These are phyloP conservation scores for Plectosphaerella cucumerina DNA, from an alignment of 2,329 filamentous ascomycete genomes.

Conservation along the genomic window DNA sequence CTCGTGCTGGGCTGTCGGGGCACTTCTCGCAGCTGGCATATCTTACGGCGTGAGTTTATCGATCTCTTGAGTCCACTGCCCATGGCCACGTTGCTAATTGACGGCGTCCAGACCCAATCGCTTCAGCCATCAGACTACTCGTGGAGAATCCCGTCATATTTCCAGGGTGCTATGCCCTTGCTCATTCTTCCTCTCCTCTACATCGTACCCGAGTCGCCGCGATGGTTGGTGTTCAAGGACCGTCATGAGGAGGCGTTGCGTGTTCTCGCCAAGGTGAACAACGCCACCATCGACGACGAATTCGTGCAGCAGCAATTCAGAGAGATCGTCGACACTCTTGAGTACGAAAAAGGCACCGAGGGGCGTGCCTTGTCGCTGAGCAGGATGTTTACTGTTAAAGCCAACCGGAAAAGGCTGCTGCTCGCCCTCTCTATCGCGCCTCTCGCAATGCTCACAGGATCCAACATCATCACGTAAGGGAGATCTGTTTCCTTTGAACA, in stretches of 20 bases:
- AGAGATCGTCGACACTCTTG: conserved; percentile 15
- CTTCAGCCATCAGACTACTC: conserved; percentile 12
- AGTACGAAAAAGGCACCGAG: conserved; percentile 7
- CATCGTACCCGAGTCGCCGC: conserved; percentile 19
- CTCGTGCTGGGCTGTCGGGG: background rate
- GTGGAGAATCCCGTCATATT: conserved; percentile 15
- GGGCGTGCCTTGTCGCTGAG: too few relatives aligned
- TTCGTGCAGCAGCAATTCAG: conserved; percentile 18
- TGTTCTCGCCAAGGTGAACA: conserved; percentile 14
- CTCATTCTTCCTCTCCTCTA: conserved; percentile 10
- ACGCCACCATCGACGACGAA: conserved; percentile 11
- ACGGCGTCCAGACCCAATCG: conserved; percentile 2
- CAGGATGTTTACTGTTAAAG: too few relatives aligned
- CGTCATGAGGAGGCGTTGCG: conserved; percentile 13
- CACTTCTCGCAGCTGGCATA: conserved; percentile 15
- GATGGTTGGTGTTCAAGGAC: conserved; percentile 13
- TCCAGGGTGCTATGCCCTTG: conserved; percentile 15
- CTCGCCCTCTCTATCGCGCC: conserved; percentile 2
- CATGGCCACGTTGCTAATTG: background rate
- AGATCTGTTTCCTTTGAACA: too few relatives aligned
- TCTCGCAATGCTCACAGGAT: conserved; percentile 10
- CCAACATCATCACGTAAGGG: conserved; percentile 10
- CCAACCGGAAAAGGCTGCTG: background rate
- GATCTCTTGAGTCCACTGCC: background rate
- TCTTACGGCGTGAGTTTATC: conserved; percentile 15